Conservation (phyloP, 106 monocot species). For the Dactylorhiza incarnata region DNA sequence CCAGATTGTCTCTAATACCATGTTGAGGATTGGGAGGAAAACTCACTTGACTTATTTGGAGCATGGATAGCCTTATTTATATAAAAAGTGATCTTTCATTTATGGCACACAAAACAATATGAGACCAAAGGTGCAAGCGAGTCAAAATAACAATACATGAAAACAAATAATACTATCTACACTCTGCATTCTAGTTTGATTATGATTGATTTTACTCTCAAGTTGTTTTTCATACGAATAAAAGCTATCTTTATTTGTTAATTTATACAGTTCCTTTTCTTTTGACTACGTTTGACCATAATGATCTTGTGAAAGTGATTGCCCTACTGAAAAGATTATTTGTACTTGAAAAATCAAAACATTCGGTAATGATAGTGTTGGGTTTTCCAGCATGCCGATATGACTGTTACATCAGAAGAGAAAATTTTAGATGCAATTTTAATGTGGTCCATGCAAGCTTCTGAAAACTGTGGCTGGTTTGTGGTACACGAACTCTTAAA, state of each 20-base stretch:
- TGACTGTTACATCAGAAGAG: slow-evolving; percentile 98
- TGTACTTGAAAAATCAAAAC: not conserved
- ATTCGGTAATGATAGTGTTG: not conserved
- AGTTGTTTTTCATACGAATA: not conserved
- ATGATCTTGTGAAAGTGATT: not conserved
- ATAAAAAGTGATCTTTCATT: too few species aligned
- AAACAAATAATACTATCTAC: too few species aligned
- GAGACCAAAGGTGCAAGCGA: too few species aligned
- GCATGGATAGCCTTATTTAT: too few species aligned
- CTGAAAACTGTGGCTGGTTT: slow-evolving; percentile 55
- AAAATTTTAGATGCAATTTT: slow-evolving; percentile 86
- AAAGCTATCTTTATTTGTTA: not conserved
- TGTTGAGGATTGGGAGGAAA: too few species aligned
- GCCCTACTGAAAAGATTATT: not conserved
- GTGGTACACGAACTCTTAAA: slow-evolving; percentile 51
- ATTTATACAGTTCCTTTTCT: not conserved
- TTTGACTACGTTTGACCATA: not conserved
- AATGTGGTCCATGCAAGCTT: slow-evolving; percentile 71
- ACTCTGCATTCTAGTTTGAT: not conserved
- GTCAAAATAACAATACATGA: too few species aligned
- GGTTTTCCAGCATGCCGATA: slow-evolving; percentile 82
- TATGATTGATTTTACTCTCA: not conserved
- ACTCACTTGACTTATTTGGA: too few species aligned
- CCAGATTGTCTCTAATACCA: too few species aligned
- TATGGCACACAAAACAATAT: too few species aligned